Conservation (phyloP, 352 stramenopile genomes). For the Phytophthora hibernalis region DNA sequence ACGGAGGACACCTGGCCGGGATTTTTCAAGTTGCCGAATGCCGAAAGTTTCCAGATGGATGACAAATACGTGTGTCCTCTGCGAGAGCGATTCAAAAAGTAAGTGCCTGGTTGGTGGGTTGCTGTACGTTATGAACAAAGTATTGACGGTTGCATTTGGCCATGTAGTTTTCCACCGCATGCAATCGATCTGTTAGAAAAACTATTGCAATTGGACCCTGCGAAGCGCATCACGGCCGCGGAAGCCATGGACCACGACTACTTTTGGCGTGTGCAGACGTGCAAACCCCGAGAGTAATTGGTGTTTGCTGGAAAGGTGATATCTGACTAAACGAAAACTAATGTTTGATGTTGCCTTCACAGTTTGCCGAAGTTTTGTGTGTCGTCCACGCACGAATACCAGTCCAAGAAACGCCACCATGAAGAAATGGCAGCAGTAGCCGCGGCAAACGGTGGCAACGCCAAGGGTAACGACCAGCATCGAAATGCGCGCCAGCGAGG, state of each 20-base stretch:
- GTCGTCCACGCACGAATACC: conserved; percentile 85
- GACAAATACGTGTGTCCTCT: conserved; percentile 82
- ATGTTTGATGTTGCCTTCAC: conserved; percentile 7
- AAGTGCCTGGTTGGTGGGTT: conserved; percentile 18
- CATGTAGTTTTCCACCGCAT: conserved; percentile 68
- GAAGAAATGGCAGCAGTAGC: conserved; percentile 69
- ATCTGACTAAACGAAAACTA: conserved; percentile 3
- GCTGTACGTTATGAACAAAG: neutral
- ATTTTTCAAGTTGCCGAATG: conserved; percentile 78
- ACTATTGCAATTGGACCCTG: conserved; percentile 95
- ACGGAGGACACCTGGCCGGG: conserved; percentile 84
- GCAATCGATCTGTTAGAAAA: conserved; percentile 93
- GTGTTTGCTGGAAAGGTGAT: neutral
- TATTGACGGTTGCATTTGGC: neutral
- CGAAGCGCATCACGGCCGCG: conserved; percentile 93
- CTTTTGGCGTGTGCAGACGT: conserved; percentile 93
- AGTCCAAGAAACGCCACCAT: conserved; percentile 87
- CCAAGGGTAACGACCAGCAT: conserved; percentile 37
- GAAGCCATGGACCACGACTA: conserved; percentile 97
- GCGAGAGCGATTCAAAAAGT: conserved; percentile 86
- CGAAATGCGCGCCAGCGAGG: conserved; percentile 40
- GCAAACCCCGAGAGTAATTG: conserved; percentile 81
- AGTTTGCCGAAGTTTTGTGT: conserved; percentile 89
- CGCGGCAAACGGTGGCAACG: conserved; percentile 25
- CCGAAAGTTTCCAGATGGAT: conserved; percentile 73